These are phyloP conservation scores for Odontarrhena argentea DNA, from an alignment of 345 rosid species.

Conservation along the genomic window DNA sequence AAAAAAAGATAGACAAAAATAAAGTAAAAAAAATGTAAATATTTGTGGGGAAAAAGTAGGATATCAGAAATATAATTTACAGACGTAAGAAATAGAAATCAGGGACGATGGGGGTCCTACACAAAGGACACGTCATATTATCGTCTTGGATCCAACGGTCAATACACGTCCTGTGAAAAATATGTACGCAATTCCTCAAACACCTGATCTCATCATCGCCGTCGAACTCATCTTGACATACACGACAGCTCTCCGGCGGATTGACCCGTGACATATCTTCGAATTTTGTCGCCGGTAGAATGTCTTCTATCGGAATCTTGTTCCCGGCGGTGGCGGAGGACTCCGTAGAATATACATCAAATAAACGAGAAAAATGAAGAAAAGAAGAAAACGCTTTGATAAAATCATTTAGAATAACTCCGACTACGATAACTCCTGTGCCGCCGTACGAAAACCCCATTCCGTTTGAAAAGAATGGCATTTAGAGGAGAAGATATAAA, in stretches of 20 bases:
- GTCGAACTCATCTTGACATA: conserved; percentile 77
- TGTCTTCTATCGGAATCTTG: conserved; percentile 49
- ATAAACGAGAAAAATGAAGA: conserved; percentile 21
- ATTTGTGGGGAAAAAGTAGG: too few species aligned
- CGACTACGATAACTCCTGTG: conserved; percentile 33
- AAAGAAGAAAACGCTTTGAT: conserved; percentile 24
- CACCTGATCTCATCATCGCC: conserved; percentile 66
- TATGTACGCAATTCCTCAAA: conserved; percentile 75
- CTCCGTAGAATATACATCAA: conserved; percentile 6
- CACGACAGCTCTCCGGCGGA: conserved; percentile 65
- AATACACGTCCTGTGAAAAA: conserved; percentile 72
- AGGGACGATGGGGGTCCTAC: conserved; percentile 73
- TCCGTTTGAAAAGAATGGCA: too few species aligned
- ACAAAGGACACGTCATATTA: conserved; percentile 79
- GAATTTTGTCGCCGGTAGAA: conserved; percentile 61
- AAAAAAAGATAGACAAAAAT: not conserved
- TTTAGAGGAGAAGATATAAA: not conserved
- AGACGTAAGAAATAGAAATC: conserved; percentile 44
- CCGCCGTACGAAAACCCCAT: too few species aligned
- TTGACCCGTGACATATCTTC: conserved; percentile 34
- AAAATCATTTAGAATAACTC: conserved; percentile 35
- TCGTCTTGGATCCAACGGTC: conserved; percentile 92
- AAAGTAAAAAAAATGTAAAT: not conserved
- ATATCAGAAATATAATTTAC: not conserved
- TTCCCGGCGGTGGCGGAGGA: not conserved